Percentiles rank a stretch among this genome's conserved stretches.
Conservation (phyloP, 2,329 filamentous ascomycete genomes). For the Aspergillus spinulosporus region DNA sequence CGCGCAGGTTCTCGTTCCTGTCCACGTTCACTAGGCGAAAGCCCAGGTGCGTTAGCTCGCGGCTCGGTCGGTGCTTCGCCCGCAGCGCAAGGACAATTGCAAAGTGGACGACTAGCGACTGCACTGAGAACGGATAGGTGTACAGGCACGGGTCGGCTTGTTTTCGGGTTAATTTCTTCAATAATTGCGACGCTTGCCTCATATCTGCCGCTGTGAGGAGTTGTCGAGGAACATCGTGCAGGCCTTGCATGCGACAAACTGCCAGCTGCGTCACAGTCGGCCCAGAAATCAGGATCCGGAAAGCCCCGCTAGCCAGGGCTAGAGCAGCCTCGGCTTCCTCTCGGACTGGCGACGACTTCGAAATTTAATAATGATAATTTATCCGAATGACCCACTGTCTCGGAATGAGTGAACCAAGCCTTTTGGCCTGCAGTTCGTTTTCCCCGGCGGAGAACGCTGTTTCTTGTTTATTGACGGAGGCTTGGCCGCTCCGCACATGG, state of each 20-base stretch:
- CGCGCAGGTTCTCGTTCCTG: constrained; percentile 14
- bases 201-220: constrained; percentile 2
- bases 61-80: constrained; percentile 8
- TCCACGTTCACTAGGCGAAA: constrained; percentile 14
- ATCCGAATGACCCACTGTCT: constrained; percentile 4
- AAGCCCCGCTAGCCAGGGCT: neutral
- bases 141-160: constrained; percentile 13
- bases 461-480: neutral
- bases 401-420: constrained; percentile 4
- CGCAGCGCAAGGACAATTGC: constrained; percentile 15
- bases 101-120: constrained; percentile 15
- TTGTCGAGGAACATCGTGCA: neutral
- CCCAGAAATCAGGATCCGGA: neutral
- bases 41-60: constrained; percentile 11
- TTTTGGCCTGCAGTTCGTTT: neutral
- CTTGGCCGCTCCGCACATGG: constrained; percentile 5
- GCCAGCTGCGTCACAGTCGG: neutral
- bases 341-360: neutral
- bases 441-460: neutral
- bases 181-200: neutral
- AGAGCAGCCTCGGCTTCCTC: neutral
- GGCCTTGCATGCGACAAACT: neutral
- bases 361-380: neutral
- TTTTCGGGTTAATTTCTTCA: constrained; percentile 5
- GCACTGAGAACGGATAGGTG: constrained; percentile 14